These are phyloP conservation scores for Ricinus communis DNA, from an alignment of 345 rosid genomes.

Conservation along the genomic window DNA sequence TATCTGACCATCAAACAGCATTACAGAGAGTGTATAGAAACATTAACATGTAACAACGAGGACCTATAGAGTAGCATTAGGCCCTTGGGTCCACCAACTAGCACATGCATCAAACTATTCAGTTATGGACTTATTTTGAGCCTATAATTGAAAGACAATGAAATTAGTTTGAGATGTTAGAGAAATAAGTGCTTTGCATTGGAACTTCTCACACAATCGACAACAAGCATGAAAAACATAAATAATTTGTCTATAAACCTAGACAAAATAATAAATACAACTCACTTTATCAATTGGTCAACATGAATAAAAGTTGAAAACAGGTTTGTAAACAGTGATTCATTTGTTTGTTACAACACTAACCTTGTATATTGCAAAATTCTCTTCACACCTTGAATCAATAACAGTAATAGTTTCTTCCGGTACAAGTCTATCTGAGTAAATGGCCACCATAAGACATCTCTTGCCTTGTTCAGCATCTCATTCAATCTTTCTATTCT, in stretches of 20 bases:
- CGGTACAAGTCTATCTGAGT: constrained; percentile 79
- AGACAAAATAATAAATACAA: background rate
- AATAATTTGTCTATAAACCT: background rate
- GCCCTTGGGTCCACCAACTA: constrained; percentile 99
- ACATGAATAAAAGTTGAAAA: background rate
- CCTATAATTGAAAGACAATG: constrained; percentile 33
- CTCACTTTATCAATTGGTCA: background rate
- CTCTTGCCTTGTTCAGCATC: constrained; percentile 71
- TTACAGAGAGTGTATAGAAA: background rate
- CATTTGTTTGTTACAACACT: constrained; percentile 11
- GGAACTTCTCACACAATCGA: constrained; percentile 1
- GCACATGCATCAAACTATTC: constrained; percentile 98
- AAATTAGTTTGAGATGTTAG: background rate
- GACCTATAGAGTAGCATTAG: constrained; percentile 90
- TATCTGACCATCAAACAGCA: too few relatives aligned
- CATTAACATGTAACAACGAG: constrained; percentile 24
- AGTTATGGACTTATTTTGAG: constrained; percentile 38
- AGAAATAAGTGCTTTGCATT: constrained; percentile 1
- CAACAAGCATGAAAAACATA: constrained; percentile 1
- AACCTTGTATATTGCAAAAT: constrained; percentile 83
- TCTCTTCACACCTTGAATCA: constrained; percentile 94
- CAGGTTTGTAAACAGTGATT: background rate
- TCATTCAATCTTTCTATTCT: constrained; percentile 57
- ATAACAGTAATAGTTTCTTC: constrained; percentile 69
- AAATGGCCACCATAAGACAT: constrained; percentile 96